A percentile compares a stretch with the other conserved stretches of the same genome.
Conservation (phyloP, 805 yeast genomes). For the Saturnispora ahearnii region DNA sequence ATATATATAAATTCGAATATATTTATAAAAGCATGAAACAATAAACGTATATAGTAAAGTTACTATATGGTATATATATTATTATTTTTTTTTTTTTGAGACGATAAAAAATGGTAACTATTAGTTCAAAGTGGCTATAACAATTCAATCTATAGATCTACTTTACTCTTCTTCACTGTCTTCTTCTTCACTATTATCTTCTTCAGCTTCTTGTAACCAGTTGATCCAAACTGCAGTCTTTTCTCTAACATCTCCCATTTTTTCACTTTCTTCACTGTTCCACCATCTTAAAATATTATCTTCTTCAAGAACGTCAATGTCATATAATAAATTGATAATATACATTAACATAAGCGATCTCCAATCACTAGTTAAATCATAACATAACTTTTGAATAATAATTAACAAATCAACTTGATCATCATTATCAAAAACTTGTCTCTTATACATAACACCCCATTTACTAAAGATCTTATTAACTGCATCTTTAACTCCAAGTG, state of each 20-base stretch:
- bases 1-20: too few relatives aligned
- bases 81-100: too few relatives aligned
- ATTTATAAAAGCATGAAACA: too few relatives aligned
- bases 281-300: conserved; percentile 80
- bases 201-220: conserved; percentile 74
- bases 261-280: conserved; percentile 39
- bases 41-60: too few relatives aligned
- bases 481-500: conserved; percentile 70
- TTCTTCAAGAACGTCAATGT: conserved; percentile 75
- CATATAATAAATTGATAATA: conserved; percentile 58
- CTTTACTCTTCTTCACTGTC: conserved; percentile 11
- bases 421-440: conserved; percentile 75
- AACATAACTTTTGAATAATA: conserved; percentile 39
- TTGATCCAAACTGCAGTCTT: conserved; percentile 68
- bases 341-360: conserved; percentile 42
- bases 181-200: conserved; percentile 17
- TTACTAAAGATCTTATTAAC: conserved; percentile 61
- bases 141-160: background rate
- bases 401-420: conserved; percentile 70
- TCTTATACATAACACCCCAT: conserved; percentile 74
- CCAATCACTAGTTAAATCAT: conserved; percentile 36
- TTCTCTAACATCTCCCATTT: conserved; percentile 37
- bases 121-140: too few relatives aligned
- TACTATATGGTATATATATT: too few relatives aligned
- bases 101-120: too few relatives aligned